Evolutionary conservation across 345 rosid species (phyloP), one percentile per base, ranked within the genome.

Genomic region (Eucalyptus erythrocorys): DNA sequence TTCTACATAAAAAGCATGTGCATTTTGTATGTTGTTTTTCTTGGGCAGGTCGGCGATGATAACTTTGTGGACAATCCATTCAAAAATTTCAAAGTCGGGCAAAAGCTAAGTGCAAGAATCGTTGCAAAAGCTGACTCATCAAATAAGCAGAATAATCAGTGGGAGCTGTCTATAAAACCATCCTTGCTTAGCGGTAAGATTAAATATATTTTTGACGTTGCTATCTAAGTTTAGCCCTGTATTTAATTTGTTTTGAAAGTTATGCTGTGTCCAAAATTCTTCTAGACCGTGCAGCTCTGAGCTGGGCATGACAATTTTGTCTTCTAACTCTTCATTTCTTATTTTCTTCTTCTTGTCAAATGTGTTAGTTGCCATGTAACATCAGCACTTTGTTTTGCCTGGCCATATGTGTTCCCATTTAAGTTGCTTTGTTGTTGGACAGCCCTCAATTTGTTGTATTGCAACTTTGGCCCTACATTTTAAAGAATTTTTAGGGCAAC

Each of bases 81-180:
- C 86, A 88, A 92, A 86, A 91, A 89, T 91, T 97, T 93, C 92
- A 97, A 90, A 92, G 91, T 97, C n/a, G 99, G 99, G 86, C 97
- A 98, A 91, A 93, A 96, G n/a, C 80, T 98, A 90, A 90, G 95
- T 86, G 98, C 99, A 50, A 93, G 95, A 92, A 93, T 98, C 89
- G 85, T 98, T 86, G 95, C 93, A 48, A 94, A 94, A 93, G 89
- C 95, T 76, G 79, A 89, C 79, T 93, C 90, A 91, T 90, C 94
- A 84, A 93, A 92, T 89, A 92, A 59, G 61, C 92, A 93, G 91
- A 92, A 91, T 89, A 86, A 89, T 88, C 94, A 90, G 32, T 97
- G 99, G 99, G 99, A 98, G 93, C 93, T 98, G 84, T 95, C 99
- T 88, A 89, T 94, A 89, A 98, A 95, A 94, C 95, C 98, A 53